Percentiles rank a stretch among this genome's conserved stretches.
phyloP scores from a whole-genome alignment of 352 stramenopile species.

The Thalassiosira mediterranea region DNA sequence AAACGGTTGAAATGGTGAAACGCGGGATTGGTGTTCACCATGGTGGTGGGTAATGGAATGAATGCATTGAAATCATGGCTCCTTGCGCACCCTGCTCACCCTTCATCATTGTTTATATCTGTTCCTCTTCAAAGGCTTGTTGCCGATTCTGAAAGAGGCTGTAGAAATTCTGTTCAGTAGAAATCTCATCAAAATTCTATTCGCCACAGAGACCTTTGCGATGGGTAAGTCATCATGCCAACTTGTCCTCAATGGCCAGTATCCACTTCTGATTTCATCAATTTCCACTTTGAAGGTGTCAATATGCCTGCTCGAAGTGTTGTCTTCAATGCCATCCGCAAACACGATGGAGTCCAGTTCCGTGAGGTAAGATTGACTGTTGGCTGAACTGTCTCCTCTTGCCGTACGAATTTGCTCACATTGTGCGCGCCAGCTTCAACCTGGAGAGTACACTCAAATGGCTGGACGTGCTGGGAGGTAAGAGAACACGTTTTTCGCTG shows the following conservation, averaged over 20 bases:
- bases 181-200: constrained; percentile 96
- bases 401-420: too few species aligned
- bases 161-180: constrained; percentile 98
- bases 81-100: too few species aligned
- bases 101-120: too few species aligned
- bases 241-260: not conserved
- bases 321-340: constrained; percentile 96
- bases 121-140: too few species aligned
- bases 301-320: constrained; percentile 98
- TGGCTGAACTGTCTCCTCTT: too few species aligned
- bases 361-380: too few species aligned
- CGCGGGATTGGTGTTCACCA: constrained; percentile 91
- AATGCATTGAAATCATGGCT: too few species aligned
- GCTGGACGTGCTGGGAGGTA: constrained; percentile 94
- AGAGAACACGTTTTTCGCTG: too few species aligned
- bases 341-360: constrained; percentile 93
- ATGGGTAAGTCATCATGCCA: constrained; percentile 41
- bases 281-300: constrained; percentile 82
- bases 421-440: too few species aligned
- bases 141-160: constrained; percentile 98
- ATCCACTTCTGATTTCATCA: not conserved
- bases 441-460: constrained; percentile 92
- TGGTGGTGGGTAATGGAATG: too few species aligned
- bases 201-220: constrained; percentile 99
- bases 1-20: constrained; percentile 90